Conservation (phyloP, 805 yeast species). For the Wickerhamomyces alni region DNA sequence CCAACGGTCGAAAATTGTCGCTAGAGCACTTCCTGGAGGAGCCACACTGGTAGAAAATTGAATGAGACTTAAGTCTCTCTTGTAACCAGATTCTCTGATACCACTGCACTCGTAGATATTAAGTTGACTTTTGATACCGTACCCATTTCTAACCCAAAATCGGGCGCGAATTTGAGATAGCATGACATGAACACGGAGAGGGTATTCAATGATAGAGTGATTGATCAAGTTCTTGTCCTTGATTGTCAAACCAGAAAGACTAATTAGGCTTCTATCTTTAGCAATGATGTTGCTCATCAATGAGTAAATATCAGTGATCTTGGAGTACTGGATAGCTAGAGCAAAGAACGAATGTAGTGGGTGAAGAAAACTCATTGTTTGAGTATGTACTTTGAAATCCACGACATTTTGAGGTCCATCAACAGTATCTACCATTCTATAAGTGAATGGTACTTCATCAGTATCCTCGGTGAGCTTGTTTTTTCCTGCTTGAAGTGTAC, state of each 20-base stretch:
- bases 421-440: slow-evolving; percentile 15
- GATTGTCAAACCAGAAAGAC: too few relatives aligned
- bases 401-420: slow-evolving; percentile 24
- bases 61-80: slow-evolving; percentile 67
- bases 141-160: slow-evolving; percentile 92
- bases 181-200: slow-evolving; percentile 69
- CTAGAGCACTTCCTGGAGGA: slow-evolving; percentile 50
- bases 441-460: background rate
- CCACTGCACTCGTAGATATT: slow-evolving; percentile 74
- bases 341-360: slow-evolving; percentile 73
- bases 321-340: slow-evolving; percentile 56
- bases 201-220: slow-evolving; percentile 55
- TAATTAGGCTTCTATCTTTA: too few relatives aligned
- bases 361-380: slow-evolving; percentile 64
- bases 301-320: slow-evolving; percentile 12
- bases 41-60: slow-evolving; percentile 56
- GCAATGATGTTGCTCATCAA: background rate
- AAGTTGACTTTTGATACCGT: slow-evolving; percentile 70
- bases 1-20: slow-evolving; percentile 66
- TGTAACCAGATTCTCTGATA: slow-evolving; percentile 75
- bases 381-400: slow-evolving; percentile 37
- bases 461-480: background rate
- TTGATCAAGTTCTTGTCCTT: background rate
- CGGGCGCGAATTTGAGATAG: slow-evolving; percentile 84
- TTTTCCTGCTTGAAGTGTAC: background rate